Evolutionary conservation across 257 asterid species (phyloP).

Genomic region (Fraxinus pennsylvanica): DNA sequence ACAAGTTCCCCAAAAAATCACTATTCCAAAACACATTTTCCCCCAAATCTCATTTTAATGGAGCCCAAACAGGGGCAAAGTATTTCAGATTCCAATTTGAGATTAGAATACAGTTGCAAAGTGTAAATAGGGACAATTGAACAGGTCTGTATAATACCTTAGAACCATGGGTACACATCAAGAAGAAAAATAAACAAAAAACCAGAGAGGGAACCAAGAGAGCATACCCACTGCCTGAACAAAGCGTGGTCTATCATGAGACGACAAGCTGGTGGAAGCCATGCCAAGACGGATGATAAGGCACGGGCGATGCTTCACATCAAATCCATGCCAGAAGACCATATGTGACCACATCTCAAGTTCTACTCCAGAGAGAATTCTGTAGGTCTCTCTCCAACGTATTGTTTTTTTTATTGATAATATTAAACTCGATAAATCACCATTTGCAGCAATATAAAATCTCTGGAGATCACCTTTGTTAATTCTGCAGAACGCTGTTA

Average conservation of each 20-base stretch:
- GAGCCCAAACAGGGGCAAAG: neutral
- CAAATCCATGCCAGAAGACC: conserved; percentile 96
- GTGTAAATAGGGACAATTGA: neutral
- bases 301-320: conserved; percentile 63
- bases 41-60: no score
- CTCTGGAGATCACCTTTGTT: conserved; percentile 68
- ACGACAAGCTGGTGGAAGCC: conserved; percentile 69
- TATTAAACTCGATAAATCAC: conserved; percentile 58
- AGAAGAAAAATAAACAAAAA: neutral
- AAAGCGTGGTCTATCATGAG: conserved; percentile 72
- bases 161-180: neutral
- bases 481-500: conserved; percentile 52
- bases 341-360: conserved; percentile 85
- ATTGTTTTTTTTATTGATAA: conserved; percentile 76
- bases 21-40: no score
- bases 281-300: conserved; percentile 88
- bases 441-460: conserved; percentile 71
- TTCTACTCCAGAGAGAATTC: conserved; percentile 76
- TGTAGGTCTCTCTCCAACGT: conserved; percentile 86
- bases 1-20: no score
- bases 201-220: conserved; percentile 21
- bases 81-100: neutral
- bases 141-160: neutral
- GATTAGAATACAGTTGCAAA: neutral
- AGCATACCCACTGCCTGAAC: conserved; percentile 91